Evolutionary conservation across 1,284 basidiomycete species (phyloP).

Genomic region (Anthracocystis walkeri): DNA sequence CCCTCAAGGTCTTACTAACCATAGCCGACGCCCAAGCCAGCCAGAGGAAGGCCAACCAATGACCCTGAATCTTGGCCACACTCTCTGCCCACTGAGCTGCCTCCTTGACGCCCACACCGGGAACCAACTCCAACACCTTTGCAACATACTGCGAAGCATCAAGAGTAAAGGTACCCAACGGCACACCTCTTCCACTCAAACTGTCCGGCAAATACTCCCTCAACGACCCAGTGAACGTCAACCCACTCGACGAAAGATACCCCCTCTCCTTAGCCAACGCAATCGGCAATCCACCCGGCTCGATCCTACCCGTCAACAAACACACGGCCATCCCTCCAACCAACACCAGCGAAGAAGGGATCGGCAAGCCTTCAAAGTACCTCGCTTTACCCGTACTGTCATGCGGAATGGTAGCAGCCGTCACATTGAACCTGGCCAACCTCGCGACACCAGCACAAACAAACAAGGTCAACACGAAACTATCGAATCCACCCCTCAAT

Average conservation of each 20-base stretch:
- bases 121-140: constrained; percentile 25
- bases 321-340: constrained; percentile 85
- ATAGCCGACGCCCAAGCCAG: constrained; percentile 63
- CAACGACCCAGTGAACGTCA: constrained; percentile 57
- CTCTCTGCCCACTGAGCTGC: constrained; percentile 20
- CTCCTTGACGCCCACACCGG: constrained; percentile 12
- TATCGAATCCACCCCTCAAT: constrained; percentile 88
- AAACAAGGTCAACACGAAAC: constrained; percentile 85
- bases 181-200: constrained; percentile 49
- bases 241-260: constrained; percentile 36
- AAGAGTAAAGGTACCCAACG: constrained; percentile 52
- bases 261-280: constrained; percentile 48
- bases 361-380: constrained; percentile 98
- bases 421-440: constrained; percentile 97
- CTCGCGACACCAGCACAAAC: constrained; percentile 96
- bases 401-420: constrained; percentile 92
- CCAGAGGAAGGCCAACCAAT: constrained; percentile 62
- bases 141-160: constrained; percentile 42
- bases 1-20: constrained; percentile 66
- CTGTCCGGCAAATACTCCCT: constrained; percentile 46
- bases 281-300: constrained; percentile 51
- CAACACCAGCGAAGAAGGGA: constrained; percentile 87
- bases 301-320: constrained; percentile 77
- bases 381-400: constrained; percentile 86
- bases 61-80: constrained; percentile 49